Percentiles rank a stretch among this genome's conserved stretches.
These are phyloP conservation scores for Leccinum subgranulosum DNA, from an alignment of 768 basidiomycete genomes.

Conservation along the genomic window DNA sequence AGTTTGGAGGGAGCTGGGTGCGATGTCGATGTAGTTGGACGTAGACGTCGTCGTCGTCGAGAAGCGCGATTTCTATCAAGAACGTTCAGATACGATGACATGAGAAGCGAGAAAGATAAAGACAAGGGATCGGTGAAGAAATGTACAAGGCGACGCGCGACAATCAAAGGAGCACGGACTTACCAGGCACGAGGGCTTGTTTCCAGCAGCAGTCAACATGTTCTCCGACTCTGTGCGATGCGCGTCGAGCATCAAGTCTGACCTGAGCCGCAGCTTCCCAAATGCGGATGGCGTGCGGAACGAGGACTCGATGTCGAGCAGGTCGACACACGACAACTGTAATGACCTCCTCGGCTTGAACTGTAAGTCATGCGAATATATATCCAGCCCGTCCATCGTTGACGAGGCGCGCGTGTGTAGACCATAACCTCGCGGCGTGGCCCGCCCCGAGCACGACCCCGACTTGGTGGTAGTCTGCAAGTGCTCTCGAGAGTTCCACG, in stretches of 20 bases:
- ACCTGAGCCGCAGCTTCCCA: conserved; percentile 15
- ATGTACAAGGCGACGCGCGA: background rate
- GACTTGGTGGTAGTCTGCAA: conserved; percentile 4
- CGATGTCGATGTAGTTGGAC: conserved; percentile 27
- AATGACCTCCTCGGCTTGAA: conserved; percentile 15
- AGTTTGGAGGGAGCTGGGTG: conserved; percentile 1
- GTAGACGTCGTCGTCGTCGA: conserved; percentile 35
- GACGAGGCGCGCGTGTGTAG: conserved; percentile 29
- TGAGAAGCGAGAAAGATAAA: background rate
- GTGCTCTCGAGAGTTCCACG: conserved; percentile 22
- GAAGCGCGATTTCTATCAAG: conserved; percentile 32
- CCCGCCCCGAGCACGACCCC: background rate
- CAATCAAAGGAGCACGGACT: background rate
- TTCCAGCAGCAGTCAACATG: background rate
- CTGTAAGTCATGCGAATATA: conserved; percentile 27
- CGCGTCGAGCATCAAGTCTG: conserved; percentile 23
- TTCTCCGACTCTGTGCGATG: conserved; percentile 15
- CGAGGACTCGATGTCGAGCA: conserved; percentile 21
- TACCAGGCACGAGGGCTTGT: conserved; percentile 13
- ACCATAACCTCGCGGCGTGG: background rate
- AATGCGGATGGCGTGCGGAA: conserved; percentile 10
- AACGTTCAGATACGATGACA: background rate
- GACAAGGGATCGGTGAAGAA: background rate
- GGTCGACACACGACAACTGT: conserved; percentile 18
- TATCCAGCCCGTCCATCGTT: conserved; percentile 29